Percentiles rank a stretch among this genome's conserved stretches.
Evolutionary conservation across 1,139 yeast species (phyloP).

Genomic region (Suhomyces coccinellae): DNA sequence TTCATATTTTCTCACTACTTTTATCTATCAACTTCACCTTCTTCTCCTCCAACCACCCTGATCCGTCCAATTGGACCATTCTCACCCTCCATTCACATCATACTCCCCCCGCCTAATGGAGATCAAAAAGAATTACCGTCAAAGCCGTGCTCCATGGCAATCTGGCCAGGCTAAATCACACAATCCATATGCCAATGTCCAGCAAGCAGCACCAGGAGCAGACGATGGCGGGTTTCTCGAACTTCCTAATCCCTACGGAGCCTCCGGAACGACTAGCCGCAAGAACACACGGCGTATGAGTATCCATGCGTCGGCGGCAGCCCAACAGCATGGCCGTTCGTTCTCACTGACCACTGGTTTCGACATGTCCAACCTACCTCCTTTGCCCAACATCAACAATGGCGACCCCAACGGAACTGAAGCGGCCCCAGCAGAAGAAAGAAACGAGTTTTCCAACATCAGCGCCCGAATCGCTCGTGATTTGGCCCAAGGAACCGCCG

Average conservation of each 20-base stretch:
- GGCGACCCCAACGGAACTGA: slow-evolving; percentile 13
- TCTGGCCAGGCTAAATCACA: slow-evolving; percentile 18
- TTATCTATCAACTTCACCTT: not conserved
- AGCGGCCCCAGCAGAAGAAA: slow-evolving; percentile 15
- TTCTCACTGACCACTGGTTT: slow-evolving; percentile 25
- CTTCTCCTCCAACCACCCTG: not conserved
- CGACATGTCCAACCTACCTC: slow-evolving; percentile 37
- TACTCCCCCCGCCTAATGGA: slow-evolving; percentile 22
- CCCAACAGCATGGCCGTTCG: slow-evolving; percentile 35
- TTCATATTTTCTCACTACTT: not conserved
- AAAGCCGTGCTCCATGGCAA: slow-evolving; percentile 51
- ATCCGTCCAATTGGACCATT: not conserved
- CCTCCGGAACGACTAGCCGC: slow-evolving; percentile 17
- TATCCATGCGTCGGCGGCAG: slow-evolving; percentile 46
- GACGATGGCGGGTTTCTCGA: slow-evolving; percentile 2
- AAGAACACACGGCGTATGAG: slow-evolving; percentile 40
- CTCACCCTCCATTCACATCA: not conserved
- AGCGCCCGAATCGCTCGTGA: slow-evolving; percentile 53
- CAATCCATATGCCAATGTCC: slow-evolving; percentile 42
- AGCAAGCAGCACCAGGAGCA: slow-evolving; percentile 12
- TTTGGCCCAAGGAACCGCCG: slow-evolving; percentile 65
- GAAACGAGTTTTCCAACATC: slow-evolving; percentile 30
- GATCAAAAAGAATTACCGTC: slow-evolving; percentile 35
- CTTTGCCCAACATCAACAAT: slow-evolving; percentile 35
- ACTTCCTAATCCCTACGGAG: slow-evolving; percentile 20